Evolutionary conservation across 2,329 filamentous ascomycete species (phyloP).

Genomic region (Verticillium klebahnii): DNA sequence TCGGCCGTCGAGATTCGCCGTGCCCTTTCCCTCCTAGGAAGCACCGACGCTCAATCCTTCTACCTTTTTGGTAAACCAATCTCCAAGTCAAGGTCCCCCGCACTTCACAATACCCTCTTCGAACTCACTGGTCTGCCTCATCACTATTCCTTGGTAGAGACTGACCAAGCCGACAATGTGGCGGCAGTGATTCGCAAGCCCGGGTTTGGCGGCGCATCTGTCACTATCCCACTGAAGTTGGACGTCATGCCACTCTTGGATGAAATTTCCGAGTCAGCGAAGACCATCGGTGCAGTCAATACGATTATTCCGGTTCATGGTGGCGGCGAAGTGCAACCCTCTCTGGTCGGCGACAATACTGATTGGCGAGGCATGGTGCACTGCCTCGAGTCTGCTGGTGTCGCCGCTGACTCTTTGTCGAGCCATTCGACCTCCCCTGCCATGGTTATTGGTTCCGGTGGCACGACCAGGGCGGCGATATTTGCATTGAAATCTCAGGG

Average conservation of each 20-base stretch:
- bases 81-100: conserved; percentile 75
- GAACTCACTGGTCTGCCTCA: conserved; percentile 74
- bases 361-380: conserved; percentile 92
- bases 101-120: conserved; percentile 87
- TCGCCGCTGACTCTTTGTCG: conserved; percentile 34
- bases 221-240: conserved; percentile 92
- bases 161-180: conserved; percentile 58
- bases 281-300: conserved; percentile 87
- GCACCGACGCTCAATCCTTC: conserved; percentile 71
- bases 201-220: conserved; percentile 86
- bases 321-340: conserved; percentile 19
- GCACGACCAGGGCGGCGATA: conserved; percentile 86
- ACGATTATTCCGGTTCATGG: conserved; percentile 68
- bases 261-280: conserved; percentile 72
- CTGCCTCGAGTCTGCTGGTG: conserved; percentile 66
- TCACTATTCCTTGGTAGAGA: conserved; percentile 73
- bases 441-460: conserved; percentile 85
- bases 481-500: conserved; percentile 81
- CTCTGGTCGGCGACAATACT: conserved; percentile 83
- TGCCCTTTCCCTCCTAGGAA: conserved; percentile 72
- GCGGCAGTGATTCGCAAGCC: conserved; percentile 60
- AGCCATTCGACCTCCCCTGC: conserved; percentile 39
- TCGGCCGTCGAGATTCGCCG: conserved; percentile 84
- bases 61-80: conserved; percentile 88
- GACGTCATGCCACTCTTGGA: conserved; percentile 81